Evolutionary conservation across 495 filamentous ascomycete genomes (phyloP), one percentile per base, ranked within the genome.

Genomic region (Cladorrhinum samala): DNA sequence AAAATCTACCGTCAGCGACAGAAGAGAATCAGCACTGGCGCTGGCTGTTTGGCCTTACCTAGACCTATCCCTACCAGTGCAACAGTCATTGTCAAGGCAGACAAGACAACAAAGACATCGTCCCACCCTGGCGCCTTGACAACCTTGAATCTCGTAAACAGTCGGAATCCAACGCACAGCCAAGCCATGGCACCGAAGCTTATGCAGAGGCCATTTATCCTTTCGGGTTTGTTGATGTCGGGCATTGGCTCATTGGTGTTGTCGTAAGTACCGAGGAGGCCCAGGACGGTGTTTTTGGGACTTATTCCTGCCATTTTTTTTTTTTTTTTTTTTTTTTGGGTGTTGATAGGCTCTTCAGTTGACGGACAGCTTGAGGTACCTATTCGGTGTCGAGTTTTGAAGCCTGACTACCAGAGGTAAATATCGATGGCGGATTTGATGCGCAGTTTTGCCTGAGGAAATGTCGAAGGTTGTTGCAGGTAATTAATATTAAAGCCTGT

Each of bases 61-160:
- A 61, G 3, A 23, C 65, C 63, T 21, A 59, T 48, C 9, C 54
- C 52, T 47, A 63, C 55, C 33, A 47, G 14, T n/a, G 27, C 27
- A 6, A 21, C 39, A 7, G 36, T 45, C 24, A 47, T 58, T 7
- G 44, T 24, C 46, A 71, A 60, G 30, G 68, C 40, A 37, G 64
- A 65, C 9, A 68, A 50, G 0, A 56, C 49, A 11, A 68, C 64
- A 30, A 67, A 68, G 8, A 68, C 52, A 49, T 71, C 66, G 54
- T 71, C 68, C 60, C 62, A 67, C 8, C 68, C 66, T 1, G 59
- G 57, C 1, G 62, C 50, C 36, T 54, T 53, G 16, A 65, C 46
- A 9, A 63, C 38, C 14, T 39, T 37, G 23, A 63, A 58, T 4
- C 68, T 59, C 9, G 63, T 57, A 16, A 60, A 67, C n/a, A 71